Evolutionary conservation across 768 basidiomycete species (phyloP).

Genomic region (Lactarius hengduanensis): DNA sequence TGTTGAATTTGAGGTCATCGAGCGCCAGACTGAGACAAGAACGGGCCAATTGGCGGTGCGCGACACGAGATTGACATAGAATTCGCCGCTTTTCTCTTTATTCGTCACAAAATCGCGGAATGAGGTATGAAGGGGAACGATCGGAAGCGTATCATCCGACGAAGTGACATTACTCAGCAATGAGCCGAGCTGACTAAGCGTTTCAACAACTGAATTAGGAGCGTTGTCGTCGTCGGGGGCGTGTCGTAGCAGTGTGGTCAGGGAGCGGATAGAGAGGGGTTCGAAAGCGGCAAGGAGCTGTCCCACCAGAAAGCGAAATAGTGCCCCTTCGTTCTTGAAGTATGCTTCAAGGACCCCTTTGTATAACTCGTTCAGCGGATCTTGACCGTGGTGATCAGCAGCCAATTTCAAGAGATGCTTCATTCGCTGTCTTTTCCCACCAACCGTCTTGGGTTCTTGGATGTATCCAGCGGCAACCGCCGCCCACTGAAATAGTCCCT

Average conservation of each 20-base stretch:
- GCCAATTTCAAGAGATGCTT: background rate
- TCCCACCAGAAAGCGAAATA: constrained; percentile 3
- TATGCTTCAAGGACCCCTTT: background rate
- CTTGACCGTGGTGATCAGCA: background rate
- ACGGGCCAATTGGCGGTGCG: background rate
- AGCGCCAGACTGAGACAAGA: background rate
- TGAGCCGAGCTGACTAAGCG: background rate
- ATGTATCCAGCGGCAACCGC: background rate
- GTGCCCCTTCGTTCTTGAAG: background rate
- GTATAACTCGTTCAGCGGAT: background rate
- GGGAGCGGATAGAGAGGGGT: constrained; percentile 2
- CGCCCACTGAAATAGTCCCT: constrained; percentile 2
- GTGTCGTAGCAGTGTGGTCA: background rate
- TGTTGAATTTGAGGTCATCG: background rate
- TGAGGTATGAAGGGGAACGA: background rate
- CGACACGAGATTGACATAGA: background rate
- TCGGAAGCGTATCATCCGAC: background rate
- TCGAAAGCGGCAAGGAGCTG: constrained; percentile 4
- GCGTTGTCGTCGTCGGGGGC: background rate
- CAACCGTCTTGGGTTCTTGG: background rate
- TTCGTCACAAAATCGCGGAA: constrained; percentile 4
- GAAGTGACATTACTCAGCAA: constrained; percentile 7
- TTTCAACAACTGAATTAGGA: background rate
- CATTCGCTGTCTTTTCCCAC: background rate
- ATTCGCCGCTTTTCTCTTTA: background rate